Evolutionary conservation across 208 protist species (phyloP).

Genomic region (Wallacemonas rigidus): DNA sequence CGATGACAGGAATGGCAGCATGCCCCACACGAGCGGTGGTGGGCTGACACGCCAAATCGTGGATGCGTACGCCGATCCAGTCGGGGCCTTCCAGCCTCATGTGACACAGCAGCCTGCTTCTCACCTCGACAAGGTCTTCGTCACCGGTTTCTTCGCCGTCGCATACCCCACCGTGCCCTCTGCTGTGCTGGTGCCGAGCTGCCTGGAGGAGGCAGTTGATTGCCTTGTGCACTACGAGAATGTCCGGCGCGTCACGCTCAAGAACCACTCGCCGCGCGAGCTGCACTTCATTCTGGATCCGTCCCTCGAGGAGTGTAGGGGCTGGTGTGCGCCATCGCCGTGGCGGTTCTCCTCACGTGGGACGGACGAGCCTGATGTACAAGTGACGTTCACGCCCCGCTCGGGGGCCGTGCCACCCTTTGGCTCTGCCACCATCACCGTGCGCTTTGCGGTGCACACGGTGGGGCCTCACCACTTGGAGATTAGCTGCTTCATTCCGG

Average conservation of each 20-base stretch:
- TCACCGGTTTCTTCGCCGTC: slow-evolving; percentile 77
- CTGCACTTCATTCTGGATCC: slow-evolving; percentile 82
- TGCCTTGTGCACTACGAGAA: slow-evolving; percentile 72
- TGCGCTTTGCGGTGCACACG: slow-evolving; percentile 65
- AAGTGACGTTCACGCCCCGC: slow-evolving; percentile 65
- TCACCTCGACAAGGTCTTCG: slow-evolving; percentile 43
- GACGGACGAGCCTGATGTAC: slow-evolving; percentile 37
- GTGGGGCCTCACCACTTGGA: slow-evolving; percentile 48
- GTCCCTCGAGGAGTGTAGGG: slow-evolving; percentile 38
- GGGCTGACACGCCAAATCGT: neutral
- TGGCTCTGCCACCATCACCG: slow-evolving; percentile 40
- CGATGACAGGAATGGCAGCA: slow-evolving; percentile 9
- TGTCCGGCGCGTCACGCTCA: slow-evolving; percentile 69
- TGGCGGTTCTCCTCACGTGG: slow-evolving; percentile 31
- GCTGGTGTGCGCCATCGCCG: slow-evolving; percentile 18
- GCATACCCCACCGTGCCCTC: slow-evolving; percentile 61
- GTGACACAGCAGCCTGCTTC: slow-evolving; percentile 12
- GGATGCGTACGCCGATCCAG: slow-evolving; percentile 39
- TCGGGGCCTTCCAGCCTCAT: slow-evolving; percentile 36
- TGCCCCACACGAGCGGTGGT: neutral
- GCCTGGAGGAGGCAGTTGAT: slow-evolving; percentile 76
- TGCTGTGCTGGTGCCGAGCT: slow-evolving; percentile 57
- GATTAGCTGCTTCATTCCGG: slow-evolving; percentile 74
- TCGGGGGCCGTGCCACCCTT: slow-evolving; percentile 59
- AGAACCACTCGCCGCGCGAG: slow-evolving; percentile 66